These are phyloP conservation scores for Vigna radiata DNA, from an alignment of 306 rosid genomes.

Conservation along the genomic window DNA sequence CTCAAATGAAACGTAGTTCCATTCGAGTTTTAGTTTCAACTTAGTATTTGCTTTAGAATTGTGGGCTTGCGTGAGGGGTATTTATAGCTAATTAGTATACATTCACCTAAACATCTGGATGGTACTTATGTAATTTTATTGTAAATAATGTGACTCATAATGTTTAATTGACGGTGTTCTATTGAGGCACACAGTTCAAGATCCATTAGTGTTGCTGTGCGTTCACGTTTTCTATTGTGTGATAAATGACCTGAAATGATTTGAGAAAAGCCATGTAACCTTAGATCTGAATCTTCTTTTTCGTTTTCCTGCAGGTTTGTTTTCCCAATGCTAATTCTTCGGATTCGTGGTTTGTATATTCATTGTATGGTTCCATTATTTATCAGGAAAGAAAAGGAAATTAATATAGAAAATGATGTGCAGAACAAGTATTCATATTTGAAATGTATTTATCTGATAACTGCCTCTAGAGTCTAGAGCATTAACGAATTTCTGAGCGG, in stretches of 20 bases:
- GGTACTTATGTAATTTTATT: conserved; percentile 53
- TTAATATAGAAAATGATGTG: conserved; percentile 46
- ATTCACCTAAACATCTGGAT: conserved; percentile 46
- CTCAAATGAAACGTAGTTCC: conserved; percentile 70
- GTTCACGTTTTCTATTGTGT: conserved; percentile 37
- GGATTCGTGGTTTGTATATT: conserved; percentile 76
- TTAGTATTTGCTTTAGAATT: conserved; percentile 54
- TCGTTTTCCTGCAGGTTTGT: conserved; percentile 88
- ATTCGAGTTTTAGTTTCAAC: conserved; percentile 58
- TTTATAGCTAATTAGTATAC: conserved; percentile 27
- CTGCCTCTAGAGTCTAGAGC: conserved; percentile 46
- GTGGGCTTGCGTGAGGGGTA: conserved; percentile 55
- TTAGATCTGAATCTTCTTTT: conserved; percentile 75
- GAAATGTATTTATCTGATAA: conserved; percentile 43
- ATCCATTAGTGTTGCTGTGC: neutral
- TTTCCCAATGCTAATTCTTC: conserved; percentile 69
- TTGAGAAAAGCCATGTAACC: conserved; percentile 50
- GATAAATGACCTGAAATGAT: conserved; percentile 49
- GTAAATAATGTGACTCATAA: conserved; percentile 46
- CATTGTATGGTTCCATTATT: conserved; percentile 57
- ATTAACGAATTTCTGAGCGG: conserved; percentile 32
- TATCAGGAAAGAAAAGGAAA: conserved; percentile 47
- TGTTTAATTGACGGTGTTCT: conserved; percentile 43
- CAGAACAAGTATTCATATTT: conserved; percentile 47
- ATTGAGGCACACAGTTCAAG: conserved; percentile 30